Evolutionary conservation across 169 alveolate species (phyloP), one percentile per base, ranked within the genome.

Genomic region (Pseudocohnilembus persalinus): DNA sequence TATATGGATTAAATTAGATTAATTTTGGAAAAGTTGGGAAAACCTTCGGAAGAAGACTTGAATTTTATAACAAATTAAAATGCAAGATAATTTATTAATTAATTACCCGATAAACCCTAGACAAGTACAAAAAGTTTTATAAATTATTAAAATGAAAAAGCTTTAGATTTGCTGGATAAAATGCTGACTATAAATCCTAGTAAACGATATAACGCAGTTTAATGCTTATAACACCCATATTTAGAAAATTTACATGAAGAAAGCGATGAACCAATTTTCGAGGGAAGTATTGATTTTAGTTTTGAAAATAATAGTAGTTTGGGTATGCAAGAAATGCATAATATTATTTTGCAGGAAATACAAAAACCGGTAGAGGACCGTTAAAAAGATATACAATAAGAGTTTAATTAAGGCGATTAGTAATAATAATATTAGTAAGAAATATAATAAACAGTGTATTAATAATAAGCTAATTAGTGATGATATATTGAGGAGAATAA

Each of bases 141-240:
- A 28, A 80, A 86, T 29, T 86, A 91, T 63, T 94, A 94, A 30
- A 94, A 93, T 76, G 91, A 93, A 28, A 90, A 75, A n/a, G 98
- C 98, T 0, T 84, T 96, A 27, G 99, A 98, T 85, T 92, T 98
- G 33, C 92, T 98, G 72, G 96, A 97, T 27, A 94, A 96, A 83
- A 93, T 98, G 98, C 91, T 98, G 30, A 93, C 95, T 83, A 97
- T 97, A 85, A 96, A 97, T 83, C 99, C 99, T 6, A 96, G 96
- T 81, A 96, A 95, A 68, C 91, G 99, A 84, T 96, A 98, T n/a
- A 93, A 99, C 27, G 98, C 98, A 20, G 98, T 96, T 30, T 99
- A 96, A 84, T 99, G 99, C 16, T 92, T 99, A 30, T 92, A 97
- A 29, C 99, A 99, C 88, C 99, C 99, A 0, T 86, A 86, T 34